phyloP scores from a whole-genome alignment of 805 yeast species.

The Saturnispora besseyi region DNA sequence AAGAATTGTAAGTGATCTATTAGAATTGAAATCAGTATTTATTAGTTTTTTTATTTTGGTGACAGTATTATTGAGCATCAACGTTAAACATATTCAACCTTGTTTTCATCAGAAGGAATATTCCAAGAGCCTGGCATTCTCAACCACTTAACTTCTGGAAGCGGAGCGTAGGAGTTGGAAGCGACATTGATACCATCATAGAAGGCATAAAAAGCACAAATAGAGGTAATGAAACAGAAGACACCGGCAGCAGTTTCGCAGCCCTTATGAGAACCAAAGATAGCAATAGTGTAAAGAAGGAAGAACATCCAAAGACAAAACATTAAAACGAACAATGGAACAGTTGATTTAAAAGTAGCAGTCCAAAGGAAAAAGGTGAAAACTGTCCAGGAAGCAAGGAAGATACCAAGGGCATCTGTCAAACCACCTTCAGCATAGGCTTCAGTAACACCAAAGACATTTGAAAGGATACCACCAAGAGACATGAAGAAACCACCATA shows the following conservation, averaged over 20 bases:
- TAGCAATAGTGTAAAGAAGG: conserved; percentile 32
- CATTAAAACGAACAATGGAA: conserved; percentile 30
- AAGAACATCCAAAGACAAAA: conserved; percentile 34
- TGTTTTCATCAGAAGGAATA: conserved; percentile 16
- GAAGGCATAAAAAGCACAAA: conserved; percentile 35
- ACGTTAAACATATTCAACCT: conserved; percentile 16
- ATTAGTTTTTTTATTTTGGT: not conserved
- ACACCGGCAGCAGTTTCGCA: conserved; percentile 34
- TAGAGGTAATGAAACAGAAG: conserved; percentile 32
- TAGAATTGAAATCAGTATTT: not conserved
- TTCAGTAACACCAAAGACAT: conserved; percentile 33
- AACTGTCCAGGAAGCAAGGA: conserved; percentile 39
- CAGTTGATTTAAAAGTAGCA: conserved; percentile 36
- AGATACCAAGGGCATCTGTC: conserved; percentile 37
- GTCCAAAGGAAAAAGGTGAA: conserved; percentile 36
- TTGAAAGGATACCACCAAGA: conserved; percentile 34
- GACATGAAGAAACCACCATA: conserved; percentile 44
- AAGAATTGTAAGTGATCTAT: not conserved
- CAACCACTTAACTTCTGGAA: conserved; percentile 19
- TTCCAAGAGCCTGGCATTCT: conserved; percentile 24
- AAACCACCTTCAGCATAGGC: conserved; percentile 31
- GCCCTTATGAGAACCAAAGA: conserved; percentile 27
- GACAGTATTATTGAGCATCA: not conserved
- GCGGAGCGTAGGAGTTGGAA: conserved; percentile 16
- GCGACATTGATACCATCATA: conserved; percentile 30